Percentiles rank a stretch among this genome's conserved stretches.
Evolutionary conservation across 495 filamentous ascomycete species (phyloP).

Genomic region (Rusavskia elegans): DNA sequence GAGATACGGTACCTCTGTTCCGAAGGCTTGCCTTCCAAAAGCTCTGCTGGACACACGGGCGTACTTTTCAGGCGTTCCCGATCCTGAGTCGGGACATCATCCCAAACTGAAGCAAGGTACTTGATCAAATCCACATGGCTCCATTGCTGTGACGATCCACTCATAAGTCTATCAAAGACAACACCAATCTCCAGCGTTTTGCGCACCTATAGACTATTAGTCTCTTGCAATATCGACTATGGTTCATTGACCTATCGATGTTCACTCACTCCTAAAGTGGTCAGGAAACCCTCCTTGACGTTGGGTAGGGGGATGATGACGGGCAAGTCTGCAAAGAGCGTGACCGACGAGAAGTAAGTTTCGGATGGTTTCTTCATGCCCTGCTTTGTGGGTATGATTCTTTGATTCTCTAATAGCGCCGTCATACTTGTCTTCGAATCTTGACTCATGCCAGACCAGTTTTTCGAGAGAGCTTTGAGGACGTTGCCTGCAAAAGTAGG

Average conservation of each 20-base stretch:
- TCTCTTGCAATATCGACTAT: not conserved
- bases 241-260: too few species aligned
- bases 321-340: constrained; percentile 85
- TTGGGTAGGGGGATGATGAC: constrained; percentile 54
- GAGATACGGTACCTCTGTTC: constrained; percentile 56
- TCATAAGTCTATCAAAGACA: constrained; percentile 75
- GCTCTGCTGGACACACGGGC: constrained; percentile 70
- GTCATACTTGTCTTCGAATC: constrained; percentile 49
- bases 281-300: constrained; percentile 80
- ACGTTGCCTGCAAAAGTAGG: constrained; percentile 63
- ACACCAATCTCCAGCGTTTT: constrained; percentile 84
- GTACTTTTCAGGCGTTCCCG: constrained; percentile 61
- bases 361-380: constrained; percentile 81
- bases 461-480: constrained; percentile 67
- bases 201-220: constrained; percentile 18
- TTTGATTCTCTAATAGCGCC: constrained; percentile 42
- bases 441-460: constrained; percentile 62
- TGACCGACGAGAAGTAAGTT: constrained; percentile 84
- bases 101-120: constrained; percentile 75
- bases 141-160: constrained; percentile 45
- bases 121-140: constrained; percentile 88
- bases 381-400: constrained; percentile 76
- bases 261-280: constrained; percentile 63
- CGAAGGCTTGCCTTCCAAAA: constrained; percentile 25
- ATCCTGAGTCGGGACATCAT: constrained; percentile 79